A percentile compares a stretch with the other conserved stretches of the same genome.
phyloP scores from a whole-genome alignment of 1,139 yeast genomes.

The Yueomyces sp. region DNA sequence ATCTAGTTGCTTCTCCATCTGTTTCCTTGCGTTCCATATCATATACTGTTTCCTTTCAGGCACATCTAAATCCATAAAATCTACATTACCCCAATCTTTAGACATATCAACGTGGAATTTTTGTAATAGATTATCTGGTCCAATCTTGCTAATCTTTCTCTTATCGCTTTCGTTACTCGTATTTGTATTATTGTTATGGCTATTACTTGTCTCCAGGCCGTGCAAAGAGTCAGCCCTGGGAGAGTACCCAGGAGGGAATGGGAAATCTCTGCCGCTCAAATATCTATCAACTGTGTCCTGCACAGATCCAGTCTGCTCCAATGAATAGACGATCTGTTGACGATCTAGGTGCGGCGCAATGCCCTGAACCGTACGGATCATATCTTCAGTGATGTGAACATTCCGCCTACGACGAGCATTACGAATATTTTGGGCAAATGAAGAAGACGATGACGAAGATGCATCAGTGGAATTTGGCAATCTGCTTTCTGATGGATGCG shows the following conservation, averaged over 20 bases:
- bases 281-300: constrained; percentile 66
- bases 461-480: not conserved
- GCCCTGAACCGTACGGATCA: constrained; percentile 79
- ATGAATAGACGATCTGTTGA: constrained; percentile 55
- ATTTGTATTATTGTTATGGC: not conserved
- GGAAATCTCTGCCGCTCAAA: constrained; percentile 51
- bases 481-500: constrained; percentile 1
- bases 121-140: constrained; percentile 18
- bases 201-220: not conserved
- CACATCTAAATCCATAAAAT: constrained; percentile 13
- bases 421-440: constrained; percentile 3
- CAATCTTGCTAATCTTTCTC: constrained; percentile 19
- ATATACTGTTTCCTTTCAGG: constrained; percentile 20
- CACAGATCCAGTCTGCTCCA: constrained; percentile 63
- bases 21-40: constrained; percentile 23
- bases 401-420: constrained; percentile 19
- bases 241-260: constrained; percentile 41
- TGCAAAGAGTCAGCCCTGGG: not conserved
- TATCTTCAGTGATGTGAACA: constrained; percentile 55
- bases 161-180: constrained; percentile 18
- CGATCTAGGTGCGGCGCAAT: constrained; percentile 63
- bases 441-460: not conserved
- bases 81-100: constrained; percentile 10
- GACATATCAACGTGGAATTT: constrained; percentile 18
- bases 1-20: constrained; percentile 15